phyloP scores from a whole-genome alignment of 345 rosid species.

The Murraya koenigii region DNA sequence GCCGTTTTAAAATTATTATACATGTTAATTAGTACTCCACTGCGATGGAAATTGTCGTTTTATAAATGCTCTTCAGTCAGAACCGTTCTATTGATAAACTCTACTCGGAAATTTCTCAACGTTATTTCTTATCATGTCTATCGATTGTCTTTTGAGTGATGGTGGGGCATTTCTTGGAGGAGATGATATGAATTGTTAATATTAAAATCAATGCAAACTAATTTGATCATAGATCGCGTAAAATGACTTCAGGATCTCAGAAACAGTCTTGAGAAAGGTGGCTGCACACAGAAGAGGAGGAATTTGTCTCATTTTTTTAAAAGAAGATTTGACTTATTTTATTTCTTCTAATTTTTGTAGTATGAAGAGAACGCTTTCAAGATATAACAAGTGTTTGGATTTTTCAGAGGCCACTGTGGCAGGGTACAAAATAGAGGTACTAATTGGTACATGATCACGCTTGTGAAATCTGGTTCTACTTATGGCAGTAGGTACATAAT shows the following conservation, averaged over 20 bases:
- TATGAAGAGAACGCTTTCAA: constrained; percentile 71
- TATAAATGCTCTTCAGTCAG: not conserved
- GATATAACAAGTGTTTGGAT: constrained; percentile 57
- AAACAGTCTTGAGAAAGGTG: not conserved
- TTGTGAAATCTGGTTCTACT: not conserved
- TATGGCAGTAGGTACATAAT: not conserved
- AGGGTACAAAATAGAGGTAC: constrained; percentile 60
- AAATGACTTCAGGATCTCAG: not conserved
- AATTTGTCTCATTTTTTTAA: not conserved
- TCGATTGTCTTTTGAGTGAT: not conserved
- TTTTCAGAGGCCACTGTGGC: constrained; percentile 41
- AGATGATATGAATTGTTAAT: not conserved
- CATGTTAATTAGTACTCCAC: not conserved
- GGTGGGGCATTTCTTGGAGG: too few relatives aligned
- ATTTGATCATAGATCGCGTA: not conserved
- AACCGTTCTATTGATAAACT: not conserved
- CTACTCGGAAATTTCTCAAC: not conserved
- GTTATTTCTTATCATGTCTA: not conserved
- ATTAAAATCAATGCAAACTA: not conserved
- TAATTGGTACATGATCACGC: constrained; percentile 5
- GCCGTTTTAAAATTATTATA: not conserved
- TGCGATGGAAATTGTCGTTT: not conserved
- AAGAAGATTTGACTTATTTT: not conserved
- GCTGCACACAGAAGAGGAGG: not conserved
- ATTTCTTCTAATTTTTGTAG: constrained; percentile 31